Base-by-base conservation (phyloP, 2,329 filamentous ascomycete species). In the Sporothrix mexicana region DNA sequence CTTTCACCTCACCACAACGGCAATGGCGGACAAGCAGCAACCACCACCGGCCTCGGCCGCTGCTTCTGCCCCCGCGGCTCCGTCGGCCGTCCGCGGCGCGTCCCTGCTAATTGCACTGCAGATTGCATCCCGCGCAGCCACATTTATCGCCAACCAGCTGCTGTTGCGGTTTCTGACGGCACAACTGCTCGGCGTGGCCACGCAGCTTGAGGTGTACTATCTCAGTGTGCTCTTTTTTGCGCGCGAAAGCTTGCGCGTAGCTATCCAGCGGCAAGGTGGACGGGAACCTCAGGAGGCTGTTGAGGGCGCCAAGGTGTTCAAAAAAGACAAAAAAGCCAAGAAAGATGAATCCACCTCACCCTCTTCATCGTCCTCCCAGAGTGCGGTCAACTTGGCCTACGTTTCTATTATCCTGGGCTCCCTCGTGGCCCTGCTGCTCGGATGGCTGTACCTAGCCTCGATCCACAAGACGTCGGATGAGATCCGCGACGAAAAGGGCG, bases 191-290 rank as follows among this genome's bases (percentile, higher is more conserved):
- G 96, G 95, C 6, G 86, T 97, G 5, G 92, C 95, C 1, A 92
- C 95, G 0, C 96, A 98, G 80, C 87, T 99, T 2, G 96, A 99
- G 78, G 90, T 98, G 0, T 98, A 95, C 81, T 95, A 95, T 74
- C 92, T 97, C 61, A 94, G 94, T 0, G 91, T 97, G n/a, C 87
- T 99, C 0, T 98, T 97, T 81, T 98, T 99, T 79, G 92, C 96
- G 0, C 88, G 96, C 53, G 96, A 99, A 82, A 95, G 92, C 78
- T 84, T 98, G 67, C 91, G 96, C 17, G 92, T 97, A n/a, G 94
- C 95, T 36, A 89, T 97, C 49, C 95, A 98, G 82, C 88, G 96
- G 69, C 92, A 95, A 77, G 83, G 84, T 15, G 69, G 74, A 4
- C 45, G 74, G 23, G 75, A 75, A 12, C 61, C 61, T 0, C 61